Percentiles rank a stretch among this genome's conserved stretches.
These are phyloP conservation scores for Oryza meyeriana DNA, from an alignment of 176 grass and related monocot species.

Conservation along the genomic window DNA sequence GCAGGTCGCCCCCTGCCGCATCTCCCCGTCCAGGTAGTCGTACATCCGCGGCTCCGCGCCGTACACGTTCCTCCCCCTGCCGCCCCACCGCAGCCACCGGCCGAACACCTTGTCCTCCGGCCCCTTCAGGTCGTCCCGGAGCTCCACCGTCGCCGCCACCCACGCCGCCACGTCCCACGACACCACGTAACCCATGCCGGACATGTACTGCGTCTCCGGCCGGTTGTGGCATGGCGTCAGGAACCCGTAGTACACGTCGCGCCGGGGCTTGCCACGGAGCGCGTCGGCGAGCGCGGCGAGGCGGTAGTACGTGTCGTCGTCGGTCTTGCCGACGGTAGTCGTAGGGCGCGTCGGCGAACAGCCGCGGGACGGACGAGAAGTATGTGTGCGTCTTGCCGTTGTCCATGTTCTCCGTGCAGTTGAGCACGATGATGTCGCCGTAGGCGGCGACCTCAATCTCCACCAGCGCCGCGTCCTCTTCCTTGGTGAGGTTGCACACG, in stretches of 20 bases:
- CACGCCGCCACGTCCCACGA: conserved; percentile 51
- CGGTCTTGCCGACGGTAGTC: conserved; percentile 65
- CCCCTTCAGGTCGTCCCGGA: conserved; percentile 15
- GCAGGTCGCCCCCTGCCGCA: background rate
- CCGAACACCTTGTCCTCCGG: conserved; percentile 50
- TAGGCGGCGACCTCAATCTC: background rate
- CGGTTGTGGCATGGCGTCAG: conserved; percentile 40
- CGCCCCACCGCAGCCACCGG: conserved; percentile 40
- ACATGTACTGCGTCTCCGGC: conserved; percentile 41
- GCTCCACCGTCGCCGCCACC: conserved; percentile 48
- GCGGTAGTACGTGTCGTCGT: conserved; percentile 68
- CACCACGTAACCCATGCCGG: conserved; percentile 63
- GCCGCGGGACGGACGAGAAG: conserved; percentile 43
- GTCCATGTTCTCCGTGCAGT: conserved; percentile 74
- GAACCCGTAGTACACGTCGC: conserved; percentile 42
- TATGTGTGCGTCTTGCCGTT: conserved; percentile 59
- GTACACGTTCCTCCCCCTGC: conserved; percentile 41
- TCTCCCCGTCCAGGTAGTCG: conserved; percentile 34
- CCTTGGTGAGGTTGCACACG: conserved; percentile 28
- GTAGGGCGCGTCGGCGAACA: conserved; percentile 24
- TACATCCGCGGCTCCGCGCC: conserved; percentile 61
- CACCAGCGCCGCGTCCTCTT: conserved; percentile 37
- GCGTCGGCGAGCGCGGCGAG: conserved; percentile 32
- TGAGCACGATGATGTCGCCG: conserved; percentile 56
- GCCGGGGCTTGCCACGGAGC: conserved; percentile 27